phyloP scores from a whole-genome alignment of 75 land plant genomes.

The Sequoiadendron giganteum region DNA sequence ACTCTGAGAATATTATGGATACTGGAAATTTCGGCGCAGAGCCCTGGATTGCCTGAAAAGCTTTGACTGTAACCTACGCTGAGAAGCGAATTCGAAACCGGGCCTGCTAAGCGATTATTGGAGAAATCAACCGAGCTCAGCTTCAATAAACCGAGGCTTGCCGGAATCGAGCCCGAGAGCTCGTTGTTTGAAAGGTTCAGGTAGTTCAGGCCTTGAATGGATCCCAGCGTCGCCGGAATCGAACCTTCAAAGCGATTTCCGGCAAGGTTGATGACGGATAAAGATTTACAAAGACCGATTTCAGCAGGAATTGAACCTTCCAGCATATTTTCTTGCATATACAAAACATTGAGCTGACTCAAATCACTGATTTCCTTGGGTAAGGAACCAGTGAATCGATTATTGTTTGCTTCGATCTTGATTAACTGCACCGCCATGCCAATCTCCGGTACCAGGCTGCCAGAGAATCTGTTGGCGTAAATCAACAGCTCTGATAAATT shows the following conservation, averaged over 20 bases:
- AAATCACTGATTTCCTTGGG: slow-evolving; percentile 46
- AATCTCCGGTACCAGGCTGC: slow-evolving; percentile 50
- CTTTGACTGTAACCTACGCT: slow-evolving; percentile 42
- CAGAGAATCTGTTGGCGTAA: slow-evolving; percentile 48
- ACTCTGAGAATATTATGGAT: background rate
- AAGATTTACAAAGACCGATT: slow-evolving; percentile 32
- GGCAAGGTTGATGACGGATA: slow-evolving; percentile 44
- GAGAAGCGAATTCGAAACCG: slow-evolving; percentile 50
- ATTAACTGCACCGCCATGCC: slow-evolving; percentile 29
- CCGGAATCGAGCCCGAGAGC: slow-evolving; percentile 69
- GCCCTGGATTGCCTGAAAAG: slow-evolving; percentile 64
- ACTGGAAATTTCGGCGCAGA: slow-evolving; percentile 43
- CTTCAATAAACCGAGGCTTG: slow-evolving; percentile 40
- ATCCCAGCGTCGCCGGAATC: slow-evolving; percentile 64
- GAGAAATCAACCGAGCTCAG: slow-evolving; percentile 74
- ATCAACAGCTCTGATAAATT: slow-evolving; percentile 26
- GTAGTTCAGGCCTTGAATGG: slow-evolving; percentile 39
- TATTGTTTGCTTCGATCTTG: slow-evolving; percentile 32
- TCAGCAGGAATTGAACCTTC: slow-evolving; percentile 58
- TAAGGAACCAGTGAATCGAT: slow-evolving; percentile 50
- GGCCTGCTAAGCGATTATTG: slow-evolving; percentile 58
- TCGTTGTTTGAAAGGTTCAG: slow-evolving; percentile 64
- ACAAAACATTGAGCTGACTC: slow-evolving; percentile 29
- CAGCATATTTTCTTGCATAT: slow-evolving; percentile 48
- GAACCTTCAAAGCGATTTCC: slow-evolving; percentile 53